These are phyloP conservation scores for Elsinoe fawcettii DNA, from an alignment of 2,329 filamentous ascomycete species.

Conservation along the genomic window DNA sequence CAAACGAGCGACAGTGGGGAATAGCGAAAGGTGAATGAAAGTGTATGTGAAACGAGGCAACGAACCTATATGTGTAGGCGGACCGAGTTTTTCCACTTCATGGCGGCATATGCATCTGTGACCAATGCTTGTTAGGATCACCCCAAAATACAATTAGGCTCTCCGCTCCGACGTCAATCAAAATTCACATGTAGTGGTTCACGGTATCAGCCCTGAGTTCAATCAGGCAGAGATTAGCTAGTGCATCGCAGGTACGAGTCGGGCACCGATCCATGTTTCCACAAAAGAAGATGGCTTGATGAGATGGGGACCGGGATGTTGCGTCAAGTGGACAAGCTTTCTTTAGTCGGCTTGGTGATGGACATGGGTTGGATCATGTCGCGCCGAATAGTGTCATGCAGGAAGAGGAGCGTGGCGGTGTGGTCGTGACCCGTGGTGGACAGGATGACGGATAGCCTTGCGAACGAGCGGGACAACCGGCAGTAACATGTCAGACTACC, in stretches of 20 bases:
- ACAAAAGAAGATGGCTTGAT: background rate
- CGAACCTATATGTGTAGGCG: background rate
- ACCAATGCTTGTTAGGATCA: background rate
- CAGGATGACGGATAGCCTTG: background rate
- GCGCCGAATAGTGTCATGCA: background rate
- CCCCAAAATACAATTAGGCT: constrained; percentile 12
- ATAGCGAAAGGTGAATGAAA: background rate
- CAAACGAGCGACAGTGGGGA: constrained; percentile 4
- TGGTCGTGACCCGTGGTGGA: background rate
- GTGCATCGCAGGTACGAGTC: background rate
- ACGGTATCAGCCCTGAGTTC: background rate
- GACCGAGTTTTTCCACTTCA: background rate
- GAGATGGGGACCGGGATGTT: background rate
- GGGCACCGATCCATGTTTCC: constrained; percentile 9
- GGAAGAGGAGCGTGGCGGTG: constrained; percentile 3
- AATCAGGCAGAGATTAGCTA: background rate
- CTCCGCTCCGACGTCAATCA: background rate
- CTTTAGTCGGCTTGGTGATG: background rate
- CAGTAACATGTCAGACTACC: background rate
- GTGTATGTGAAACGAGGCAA: background rate
- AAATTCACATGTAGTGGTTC: background rate
- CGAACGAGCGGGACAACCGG: constrained; percentile 9
- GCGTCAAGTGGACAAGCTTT: constrained; percentile 4
- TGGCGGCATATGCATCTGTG: no score
- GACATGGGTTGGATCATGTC: background rate